phyloP scores from a whole-genome alignment of 1,284 basidiomycete species.

The Sanguinoderma infundibulare region DNA sequence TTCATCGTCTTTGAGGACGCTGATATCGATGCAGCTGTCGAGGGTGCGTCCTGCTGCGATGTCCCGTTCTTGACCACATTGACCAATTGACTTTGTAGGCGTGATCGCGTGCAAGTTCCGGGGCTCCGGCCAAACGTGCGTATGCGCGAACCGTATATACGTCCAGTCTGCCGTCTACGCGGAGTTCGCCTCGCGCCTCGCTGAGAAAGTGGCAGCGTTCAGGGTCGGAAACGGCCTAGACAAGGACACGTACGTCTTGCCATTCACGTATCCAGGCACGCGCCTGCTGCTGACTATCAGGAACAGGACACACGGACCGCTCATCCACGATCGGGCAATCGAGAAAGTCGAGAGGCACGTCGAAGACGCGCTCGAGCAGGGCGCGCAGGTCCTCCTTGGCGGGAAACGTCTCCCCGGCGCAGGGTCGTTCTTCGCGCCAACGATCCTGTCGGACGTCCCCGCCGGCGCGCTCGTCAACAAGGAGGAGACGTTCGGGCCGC shows the following conservation, averaged over 20 bases:
- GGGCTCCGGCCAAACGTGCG: conserved; percentile 88
- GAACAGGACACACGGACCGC: conserved; percentile 86
- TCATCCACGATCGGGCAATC: conserved; percentile 88
- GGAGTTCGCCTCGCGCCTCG: conserved; percentile 83
- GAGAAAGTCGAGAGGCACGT: conserved; percentile 91
- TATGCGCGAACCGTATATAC: conserved; percentile 87
- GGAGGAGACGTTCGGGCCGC: conserved; percentile 92
- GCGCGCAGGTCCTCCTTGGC: conserved; percentile 89
- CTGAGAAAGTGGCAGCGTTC: conserved; percentile 86
- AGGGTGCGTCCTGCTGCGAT: conserved; percentile 47
- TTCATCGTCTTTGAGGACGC: conserved; percentile 99
- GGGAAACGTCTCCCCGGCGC: conserved; percentile 67
- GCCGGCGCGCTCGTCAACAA: conserved; percentile 59
- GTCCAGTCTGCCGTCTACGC: conserved; percentile 87
- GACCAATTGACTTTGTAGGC: conserved; percentile 43
- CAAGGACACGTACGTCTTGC: conserved; percentile 69
- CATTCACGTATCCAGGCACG: background rate
- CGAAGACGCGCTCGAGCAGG: conserved; percentile 80
- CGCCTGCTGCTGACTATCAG: background rate
- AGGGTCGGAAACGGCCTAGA: conserved; percentile 92
- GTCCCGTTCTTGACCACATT: background rate
- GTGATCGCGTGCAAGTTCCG: conserved; percentile 94
- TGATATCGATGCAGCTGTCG: conserved; percentile 92
- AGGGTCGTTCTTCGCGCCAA: conserved; percentile 85
- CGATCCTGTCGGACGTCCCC: conserved; percentile 90